These are phyloP conservation scores for Thelonectria rubi DNA, from an alignment of 2,329 filamentous ascomycete species.

Conservation along the genomic window DNA sequence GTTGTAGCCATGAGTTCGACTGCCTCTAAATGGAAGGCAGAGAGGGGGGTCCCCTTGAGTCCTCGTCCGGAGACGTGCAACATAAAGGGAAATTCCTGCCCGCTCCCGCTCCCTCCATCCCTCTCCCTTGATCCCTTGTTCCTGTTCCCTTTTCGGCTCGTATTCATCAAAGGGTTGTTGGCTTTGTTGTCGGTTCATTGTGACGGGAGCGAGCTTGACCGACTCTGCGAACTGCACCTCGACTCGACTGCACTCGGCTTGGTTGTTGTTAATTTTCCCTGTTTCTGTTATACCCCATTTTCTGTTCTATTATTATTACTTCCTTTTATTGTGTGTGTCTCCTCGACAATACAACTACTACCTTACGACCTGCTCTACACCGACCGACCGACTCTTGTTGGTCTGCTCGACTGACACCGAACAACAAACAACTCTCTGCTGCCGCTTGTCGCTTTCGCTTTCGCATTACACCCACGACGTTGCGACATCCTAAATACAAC, in stretches of 20 bases:
- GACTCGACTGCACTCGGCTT: not conserved
- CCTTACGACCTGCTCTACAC: not conserved
- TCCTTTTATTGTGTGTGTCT: constrained; percentile 14
- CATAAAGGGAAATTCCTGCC: constrained; percentile 39
- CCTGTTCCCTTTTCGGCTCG: constrained; percentile 3
- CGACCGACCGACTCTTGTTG: not conserved
- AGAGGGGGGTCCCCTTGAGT: constrained; percentile 11
- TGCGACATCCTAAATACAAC: constrained; percentile 5
- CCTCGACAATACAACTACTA: not conserved
- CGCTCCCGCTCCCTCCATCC: constrained; percentile 13
- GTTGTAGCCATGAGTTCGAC: not conserved
- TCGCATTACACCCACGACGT: constrained; percentile 12
- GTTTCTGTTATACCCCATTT: not conserved
- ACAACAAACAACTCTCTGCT: not conserved
- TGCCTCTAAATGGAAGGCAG: not conserved
- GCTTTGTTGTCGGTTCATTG: not conserved
- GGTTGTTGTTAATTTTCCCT: constrained; percentile 3
- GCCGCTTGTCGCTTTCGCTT: constrained; percentile 10
- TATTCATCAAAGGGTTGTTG: not conserved
- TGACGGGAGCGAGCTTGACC: not conserved
- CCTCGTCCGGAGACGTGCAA: constrained; percentile 30
- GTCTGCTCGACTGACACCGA: not conserved
- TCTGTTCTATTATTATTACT: constrained; percentile 10
- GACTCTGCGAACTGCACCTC: constrained; percentile 1
- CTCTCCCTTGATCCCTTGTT: not conserved